Base-by-base conservation (phyloP, 129 eudicot genomes). In the Smallanthus sonchifolius region DNA sequence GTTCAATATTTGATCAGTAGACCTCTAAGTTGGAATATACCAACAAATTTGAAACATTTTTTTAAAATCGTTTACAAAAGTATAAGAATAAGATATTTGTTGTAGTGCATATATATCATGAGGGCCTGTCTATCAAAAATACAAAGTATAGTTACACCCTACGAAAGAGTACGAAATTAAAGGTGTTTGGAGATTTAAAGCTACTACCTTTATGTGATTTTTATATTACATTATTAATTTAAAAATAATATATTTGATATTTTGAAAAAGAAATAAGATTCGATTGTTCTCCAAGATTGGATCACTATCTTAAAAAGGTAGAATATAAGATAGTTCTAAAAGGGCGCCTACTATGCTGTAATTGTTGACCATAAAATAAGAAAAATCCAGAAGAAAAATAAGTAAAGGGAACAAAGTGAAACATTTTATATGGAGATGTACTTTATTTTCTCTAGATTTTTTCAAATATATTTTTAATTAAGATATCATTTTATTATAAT, bases 321-420 rank as follows among this genome's bases (percentile, higher is more conserved):
- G 40, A 16, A 76, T 54, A 3, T 51, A 17, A 3, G 68, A 52
- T 54, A 40, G 38, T 66, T 76, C 56, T 55, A 54, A 52, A 76
- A 67, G 75, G 45, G 39, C 28, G 39, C 48, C 75, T 67, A 67
- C 80, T 60, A 24, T 67, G 80, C 39, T 55, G 80, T 4, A 17
- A 42, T 67, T 76, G 60, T 59, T 76, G 80, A 76, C 80, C 60
- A 28, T 6, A 38, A 14, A 28, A 65, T 55, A 36, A 75, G 17
- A 51, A 49, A 39, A 51, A 1, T 65, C 14, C 73, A 75, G 49
- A 55, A 72, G 4, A 30, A 43, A 32, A 9, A 24, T 39, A 72
- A 14, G 9, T 16, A 55, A 36, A 71, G 65, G 44, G 56, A 19
- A 34, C 5, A 69, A 14, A 34, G 28, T 69, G 74, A 71, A 6